phyloP scores from a whole-genome alignment of 2,329 filamentous ascomycete species.

The Sarocladium oryzae region DNA sequence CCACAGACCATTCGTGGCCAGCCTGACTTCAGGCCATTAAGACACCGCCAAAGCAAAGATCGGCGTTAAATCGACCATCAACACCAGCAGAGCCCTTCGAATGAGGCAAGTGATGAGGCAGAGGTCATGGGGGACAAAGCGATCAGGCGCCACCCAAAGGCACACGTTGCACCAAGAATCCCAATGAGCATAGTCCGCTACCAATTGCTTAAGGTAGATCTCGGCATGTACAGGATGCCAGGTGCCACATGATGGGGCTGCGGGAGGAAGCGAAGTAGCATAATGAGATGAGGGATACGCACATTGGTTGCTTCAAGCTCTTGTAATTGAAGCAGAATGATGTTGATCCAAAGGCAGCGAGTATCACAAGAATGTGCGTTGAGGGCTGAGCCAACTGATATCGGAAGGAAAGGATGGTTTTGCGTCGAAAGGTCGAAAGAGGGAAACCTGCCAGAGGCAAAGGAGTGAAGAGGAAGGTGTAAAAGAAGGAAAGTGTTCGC shows the following conservation, averaged over 20 bases:
- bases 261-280: neutral
- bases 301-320: neutral
- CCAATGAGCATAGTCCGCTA: neutral
- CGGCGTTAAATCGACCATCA: neutral
- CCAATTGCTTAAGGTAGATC: neutral
- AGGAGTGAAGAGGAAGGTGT: neutral
- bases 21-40: neutral
- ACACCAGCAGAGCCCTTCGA: neutral
- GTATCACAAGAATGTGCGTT: neutral
- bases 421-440: slow-evolving; percentile 3
- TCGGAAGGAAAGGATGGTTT: neutral
- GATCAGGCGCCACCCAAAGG: neutral
- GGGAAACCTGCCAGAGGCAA: slow-evolving; percentile 7
- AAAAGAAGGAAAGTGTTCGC: neutral
- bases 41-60: too few relatives aligned
- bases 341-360: neutral
- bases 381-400: neutral
- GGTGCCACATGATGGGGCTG: neutral
- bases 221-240: neutral
- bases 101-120: neutral
- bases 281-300: neutral
- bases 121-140: neutral
- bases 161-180: slow-evolving; percentile 3
- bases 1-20: neutral
- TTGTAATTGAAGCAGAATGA: neutral